phyloP scores from a whole-genome alignment of 768 basidiomycete genomes.

The Lentinula sp. region DNA sequence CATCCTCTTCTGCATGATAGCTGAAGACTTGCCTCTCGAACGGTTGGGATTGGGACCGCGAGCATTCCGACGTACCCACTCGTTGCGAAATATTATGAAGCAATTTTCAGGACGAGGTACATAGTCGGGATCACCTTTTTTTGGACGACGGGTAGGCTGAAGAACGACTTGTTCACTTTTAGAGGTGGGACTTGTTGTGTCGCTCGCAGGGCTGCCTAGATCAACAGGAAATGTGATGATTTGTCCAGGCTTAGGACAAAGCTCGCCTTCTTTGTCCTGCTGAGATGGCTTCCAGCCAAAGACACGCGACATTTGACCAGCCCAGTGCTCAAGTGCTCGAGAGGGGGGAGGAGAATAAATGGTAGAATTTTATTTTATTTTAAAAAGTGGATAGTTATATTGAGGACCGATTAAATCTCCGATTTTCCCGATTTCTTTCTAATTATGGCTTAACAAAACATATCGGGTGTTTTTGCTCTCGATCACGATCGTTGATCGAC shows the following conservation, averaged over 20 bases:
- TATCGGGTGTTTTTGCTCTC: background rate
- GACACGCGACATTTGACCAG: background rate
- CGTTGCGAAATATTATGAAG: constrained; percentile 51
- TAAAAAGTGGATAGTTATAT: background rate
- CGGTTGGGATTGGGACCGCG: constrained; percentile 5
- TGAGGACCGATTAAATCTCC: background rate
- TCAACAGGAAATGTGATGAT: background rate
- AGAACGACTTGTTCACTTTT: background rate
- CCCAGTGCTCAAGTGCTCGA: background rate
- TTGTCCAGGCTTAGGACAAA: background rate
- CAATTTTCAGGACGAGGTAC: constrained; percentile 51
- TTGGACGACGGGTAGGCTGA: background rate
- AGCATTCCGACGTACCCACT: constrained; percentile 15
- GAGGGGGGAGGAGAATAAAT: background rate
- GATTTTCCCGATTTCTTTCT: background rate
- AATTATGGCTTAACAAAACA: background rate
- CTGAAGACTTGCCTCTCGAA: constrained; percentile 9
- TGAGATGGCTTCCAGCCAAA: background rate
- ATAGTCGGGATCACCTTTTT: background rate
- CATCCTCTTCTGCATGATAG: constrained; percentile 31
- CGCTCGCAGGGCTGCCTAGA: background rate
- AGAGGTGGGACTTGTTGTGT: background rate
- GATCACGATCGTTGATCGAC: background rate
- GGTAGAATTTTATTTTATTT: too few relatives aligned
- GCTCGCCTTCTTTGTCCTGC: background rate